Evolutionary conservation across 2,329 filamentous ascomycete species (phyloP).

Genomic region (Nectriaceae sp.): DNA sequence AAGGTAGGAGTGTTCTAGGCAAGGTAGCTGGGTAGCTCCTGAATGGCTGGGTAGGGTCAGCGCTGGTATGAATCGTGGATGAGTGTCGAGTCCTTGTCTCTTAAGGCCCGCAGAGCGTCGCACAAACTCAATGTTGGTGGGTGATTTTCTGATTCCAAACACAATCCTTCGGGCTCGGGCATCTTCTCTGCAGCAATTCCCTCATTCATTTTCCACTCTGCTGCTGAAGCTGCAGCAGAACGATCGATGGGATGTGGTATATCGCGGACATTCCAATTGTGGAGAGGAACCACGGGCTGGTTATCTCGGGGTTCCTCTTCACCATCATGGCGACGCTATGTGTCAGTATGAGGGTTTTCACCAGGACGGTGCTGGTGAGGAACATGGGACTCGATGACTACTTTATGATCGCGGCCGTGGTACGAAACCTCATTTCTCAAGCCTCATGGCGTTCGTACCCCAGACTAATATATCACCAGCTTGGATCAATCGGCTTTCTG

Average conservation of each 20-base stretch:
- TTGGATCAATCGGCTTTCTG: constrained; percentile 20
- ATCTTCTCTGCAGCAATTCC: neutral
- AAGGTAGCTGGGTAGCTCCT: neutral
- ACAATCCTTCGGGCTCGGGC: neutral
- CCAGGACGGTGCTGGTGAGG: constrained; percentile 2
- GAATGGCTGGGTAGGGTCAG: neutral
- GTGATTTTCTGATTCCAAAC: neutral
- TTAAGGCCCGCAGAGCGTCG: neutral
- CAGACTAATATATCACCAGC: constrained; percentile 6
- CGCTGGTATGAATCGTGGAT: neutral
- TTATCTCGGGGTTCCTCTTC: constrained; percentile 2
- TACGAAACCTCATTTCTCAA: neutral
- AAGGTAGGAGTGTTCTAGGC: neutral
- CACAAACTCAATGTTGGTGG: neutral
- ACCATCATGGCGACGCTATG: constrained; percentile 1
- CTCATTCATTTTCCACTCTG: neutral
- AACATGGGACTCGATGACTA: constrained; percentile 4
- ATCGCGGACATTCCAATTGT: constrained; percentile 1
- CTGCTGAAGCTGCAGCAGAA: neutral
- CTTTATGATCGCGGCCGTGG: constrained; percentile 3
- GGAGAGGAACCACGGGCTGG: constrained; percentile 3
- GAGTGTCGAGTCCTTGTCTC: neutral
- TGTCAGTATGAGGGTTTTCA: constrained; percentile 4
- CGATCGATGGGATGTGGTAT: neutral
- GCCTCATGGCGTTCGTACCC: neutral